Evolutionary conservation across 1,284 basidiomycete genomes (phyloP).

Genomic region (Gymnopus androsaceus): DNA sequence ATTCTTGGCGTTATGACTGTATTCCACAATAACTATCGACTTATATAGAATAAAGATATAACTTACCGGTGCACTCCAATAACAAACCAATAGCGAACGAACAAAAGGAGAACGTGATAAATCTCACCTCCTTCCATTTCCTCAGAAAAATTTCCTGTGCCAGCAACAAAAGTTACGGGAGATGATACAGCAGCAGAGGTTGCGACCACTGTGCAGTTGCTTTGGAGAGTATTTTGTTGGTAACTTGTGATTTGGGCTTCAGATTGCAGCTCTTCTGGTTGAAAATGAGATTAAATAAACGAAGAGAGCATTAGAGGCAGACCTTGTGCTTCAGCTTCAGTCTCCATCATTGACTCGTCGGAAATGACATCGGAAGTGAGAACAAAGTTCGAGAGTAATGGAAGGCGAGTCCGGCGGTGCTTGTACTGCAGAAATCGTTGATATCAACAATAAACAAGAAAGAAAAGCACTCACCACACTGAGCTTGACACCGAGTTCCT

Average conservation of each 20-base stretch:
- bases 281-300: no score
- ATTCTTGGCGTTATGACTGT: slow-evolving; percentile 71
- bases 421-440: no score
- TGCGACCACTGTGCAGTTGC: slow-evolving; percentile 60
- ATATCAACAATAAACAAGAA: no score
- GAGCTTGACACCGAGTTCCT: slow-evolving; percentile 76
- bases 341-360: slow-evolving; percentile 25
- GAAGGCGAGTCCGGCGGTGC: slow-evolving; percentile 65
- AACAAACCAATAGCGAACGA: no score
- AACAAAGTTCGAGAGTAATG: slow-evolving; percentile 74
- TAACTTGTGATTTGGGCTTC: not conserved
- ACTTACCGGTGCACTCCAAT: slow-evolving; percentile 72
- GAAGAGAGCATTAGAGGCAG: not conserved
- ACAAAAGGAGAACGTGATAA: no score
- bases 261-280: not conserved
- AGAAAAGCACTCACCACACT: no score
- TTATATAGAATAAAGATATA: no score
- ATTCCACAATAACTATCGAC: not conserved
- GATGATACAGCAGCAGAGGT: slow-evolving; percentile 75
- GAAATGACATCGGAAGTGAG: slow-evolving; percentile 71
- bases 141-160: slow-evolving; percentile 68
- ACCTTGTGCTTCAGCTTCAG: slow-evolving; percentile 10
- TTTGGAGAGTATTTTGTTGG: slow-evolving; percentile 36
- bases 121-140: slow-evolving; percentile 63
- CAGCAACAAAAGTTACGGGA: slow-evolving; percentile 68